These are phyloP conservation scores for Coemansia umbellata DNA, from an alignment of 192 early-diverging fungal genomes.

Conservation along the genomic window DNA sequence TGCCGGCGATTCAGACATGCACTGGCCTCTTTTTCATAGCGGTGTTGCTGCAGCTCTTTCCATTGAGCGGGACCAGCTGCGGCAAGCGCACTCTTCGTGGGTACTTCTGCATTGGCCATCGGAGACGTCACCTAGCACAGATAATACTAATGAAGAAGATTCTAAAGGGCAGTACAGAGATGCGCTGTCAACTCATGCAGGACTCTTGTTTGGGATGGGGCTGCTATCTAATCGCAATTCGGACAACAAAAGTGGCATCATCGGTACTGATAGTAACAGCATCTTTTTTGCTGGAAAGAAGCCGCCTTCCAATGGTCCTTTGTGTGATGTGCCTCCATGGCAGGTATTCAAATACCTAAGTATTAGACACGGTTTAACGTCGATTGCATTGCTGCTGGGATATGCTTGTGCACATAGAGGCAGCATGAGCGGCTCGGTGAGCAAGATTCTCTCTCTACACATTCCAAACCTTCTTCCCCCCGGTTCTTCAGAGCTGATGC, in stretches of 20 bases:
- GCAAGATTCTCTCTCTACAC: slow-evolving; percentile 71
- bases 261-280: background rate
- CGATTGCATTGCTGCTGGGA: slow-evolving; percentile 75
- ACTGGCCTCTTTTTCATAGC: slow-evolving; percentile 88
- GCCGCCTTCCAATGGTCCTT: slow-evolving; percentile 54
- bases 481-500: slow-evolving; percentile 56
- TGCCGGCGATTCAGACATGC: slow-evolving; percentile 29
- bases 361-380: slow-evolving; percentile 62
- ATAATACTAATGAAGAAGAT: slow-evolving; percentile 1
- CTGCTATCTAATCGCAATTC: slow-evolving; percentile 24
- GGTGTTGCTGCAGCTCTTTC: slow-evolving; percentile 77
- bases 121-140: slow-evolving; percentile 6
- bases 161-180: slow-evolving; percentile 19
- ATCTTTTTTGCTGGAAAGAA: background rate
- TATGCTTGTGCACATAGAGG: slow-evolving; percentile 66
- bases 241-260: too few species aligned
- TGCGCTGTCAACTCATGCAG: slow-evolving; percentile 64
- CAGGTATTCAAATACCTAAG: slow-evolving; percentile 65
- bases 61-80: slow-evolving; percentile 54
- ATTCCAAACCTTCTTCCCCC: slow-evolving; percentile 66
- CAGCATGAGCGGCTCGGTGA: slow-evolving; percentile 58
- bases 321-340: slow-evolving; percentile 61
- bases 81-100: slow-evolving; percentile 68
- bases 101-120: slow-evolving; percentile 67
- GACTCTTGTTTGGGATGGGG: slow-evolving; percentile 77